Evolutionary conservation across 179 eudicot genomes (phyloP), one percentile per base, ranked within the genome.

Genomic region (Drosera spatulata): DNA sequence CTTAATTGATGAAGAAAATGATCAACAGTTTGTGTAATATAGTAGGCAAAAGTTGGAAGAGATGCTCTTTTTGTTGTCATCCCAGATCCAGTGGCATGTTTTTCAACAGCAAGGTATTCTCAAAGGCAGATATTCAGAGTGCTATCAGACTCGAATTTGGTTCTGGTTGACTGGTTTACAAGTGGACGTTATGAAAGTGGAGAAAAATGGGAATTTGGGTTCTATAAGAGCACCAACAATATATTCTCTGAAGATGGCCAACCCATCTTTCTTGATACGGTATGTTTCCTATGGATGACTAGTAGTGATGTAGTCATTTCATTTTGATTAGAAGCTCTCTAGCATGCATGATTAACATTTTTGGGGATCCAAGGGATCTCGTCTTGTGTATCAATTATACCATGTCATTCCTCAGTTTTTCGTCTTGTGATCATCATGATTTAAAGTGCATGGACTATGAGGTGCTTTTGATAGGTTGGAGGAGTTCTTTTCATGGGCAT

Each of bases 31-130:
- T 63, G 39, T 73, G 69, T 80, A 71, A 64, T 83, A 86, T 85
- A 80, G 84, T 82, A 91, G 98, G 99, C 90, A 57, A 80, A 68
- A 61, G 62, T 89, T 60, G 99, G 96, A 71, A 74, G 73, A 54
- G 69, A 73, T 69, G 81, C 96, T 37, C 74, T 93, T 49, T 72
- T 93, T 71, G 96, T 75, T 61, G 82, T 93, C 57, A 82, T 84
- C 75, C 96, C 96, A 65, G 96, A 93, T 78, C 99, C 99, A 47
- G 96, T 89, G 69, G 86, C 96, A n/a, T 93, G 99, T 69, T 93
- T 93, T 62, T 74, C 99, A 50, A 82, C 87, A 4, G 91, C 96
- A 65, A 80, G 74, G 61, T 93, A 93, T 64, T 76, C 84, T 55
- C 99, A 93, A 62, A 82, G 70, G 73, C 99, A 93, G 77, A 81